Evolutionary conservation across 2,329 filamentous ascomycete species (phyloP).

Genomic region (Colletotrichum sp.): DNA sequence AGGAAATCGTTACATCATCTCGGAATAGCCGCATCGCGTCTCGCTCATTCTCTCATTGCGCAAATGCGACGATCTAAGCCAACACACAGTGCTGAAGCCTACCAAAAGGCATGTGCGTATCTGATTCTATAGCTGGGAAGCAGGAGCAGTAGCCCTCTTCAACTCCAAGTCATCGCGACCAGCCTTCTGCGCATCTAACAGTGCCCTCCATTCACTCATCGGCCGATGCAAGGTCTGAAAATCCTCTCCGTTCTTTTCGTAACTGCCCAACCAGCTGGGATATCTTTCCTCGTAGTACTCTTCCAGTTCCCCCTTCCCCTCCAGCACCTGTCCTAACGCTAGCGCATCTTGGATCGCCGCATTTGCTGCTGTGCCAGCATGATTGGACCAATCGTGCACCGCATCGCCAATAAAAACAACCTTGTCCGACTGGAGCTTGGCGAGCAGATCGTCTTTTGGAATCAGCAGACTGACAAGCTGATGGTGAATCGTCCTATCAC

Average conservation of each 20-base stretch:
- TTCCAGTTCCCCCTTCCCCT: not conserved
- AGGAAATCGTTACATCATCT: not conserved
- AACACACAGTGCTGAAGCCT: accelerated
- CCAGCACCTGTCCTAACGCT: not conserved
- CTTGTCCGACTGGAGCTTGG: not conserved
- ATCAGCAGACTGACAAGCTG: not conserved
- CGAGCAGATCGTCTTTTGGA: accelerated
- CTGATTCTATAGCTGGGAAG: not conserved
- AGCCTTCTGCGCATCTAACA: not conserved
- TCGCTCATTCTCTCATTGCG: too few relatives aligned
- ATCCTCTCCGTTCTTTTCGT: not conserved
- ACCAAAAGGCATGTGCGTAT: too few relatives aligned
- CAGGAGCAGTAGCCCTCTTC: not conserved
- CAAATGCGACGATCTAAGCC: too few relatives aligned
- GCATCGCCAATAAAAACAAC: not conserved
- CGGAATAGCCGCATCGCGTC: too few relatives aligned
- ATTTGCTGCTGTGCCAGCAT: not conserved
- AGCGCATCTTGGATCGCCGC: not conserved
- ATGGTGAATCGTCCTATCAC: not conserved
- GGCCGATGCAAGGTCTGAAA: not conserved
- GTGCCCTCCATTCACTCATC: not conserved
- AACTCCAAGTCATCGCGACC: not conserved
- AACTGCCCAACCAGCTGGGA: not conserved
- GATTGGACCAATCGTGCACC: not conserved
- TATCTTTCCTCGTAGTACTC: not conserved